Percentiles rank a stretch among this genome's conserved stretches.
phyloP scores from a whole-genome alignment of 148 eudicot species.

The Rhododendron molle region DNA sequence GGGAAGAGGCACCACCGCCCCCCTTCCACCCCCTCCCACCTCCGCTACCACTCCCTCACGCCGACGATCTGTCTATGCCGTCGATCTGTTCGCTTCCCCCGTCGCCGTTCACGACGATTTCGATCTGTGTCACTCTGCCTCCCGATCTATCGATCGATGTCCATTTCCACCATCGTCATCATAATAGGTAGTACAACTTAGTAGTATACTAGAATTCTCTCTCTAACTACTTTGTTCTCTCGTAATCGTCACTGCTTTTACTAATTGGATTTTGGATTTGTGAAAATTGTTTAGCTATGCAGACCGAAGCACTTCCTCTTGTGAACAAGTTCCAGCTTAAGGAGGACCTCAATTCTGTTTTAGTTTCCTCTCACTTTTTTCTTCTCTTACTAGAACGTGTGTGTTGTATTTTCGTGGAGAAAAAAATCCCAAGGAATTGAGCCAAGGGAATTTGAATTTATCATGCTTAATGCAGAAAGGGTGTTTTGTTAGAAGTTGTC shows the following conservation, averaged over 20 bases:
- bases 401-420: background rate
- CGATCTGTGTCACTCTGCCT: no score
- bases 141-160: background rate
- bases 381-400: background rate
- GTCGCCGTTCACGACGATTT: no score
- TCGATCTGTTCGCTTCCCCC: no score
- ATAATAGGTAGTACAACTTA: conserved; percentile 36
- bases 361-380: conserved; percentile 18
- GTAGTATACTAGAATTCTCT: background rate
- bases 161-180: conserved; percentile 47
- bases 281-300: conserved; percentile 48
- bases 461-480: background rate
- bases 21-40: no score
- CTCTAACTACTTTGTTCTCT: background rate
- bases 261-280: background rate
- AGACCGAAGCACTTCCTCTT: conserved; percentile 55
- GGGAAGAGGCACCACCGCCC: no score
- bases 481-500: background rate
- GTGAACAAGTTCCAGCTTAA: conserved; percentile 49
- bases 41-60: no score
- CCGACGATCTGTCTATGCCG: no score
- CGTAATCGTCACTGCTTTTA: background rate
- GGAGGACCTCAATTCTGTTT: conserved; percentile 44
- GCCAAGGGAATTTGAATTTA: background rate
- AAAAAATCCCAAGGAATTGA: background rate